A percentile compares a stretch with the other conserved stretches of the same genome.
Evolutionary conservation across 2,329 filamentous ascomycete species (phyloP).

Genomic region (Botrytis squamosa): DNA sequence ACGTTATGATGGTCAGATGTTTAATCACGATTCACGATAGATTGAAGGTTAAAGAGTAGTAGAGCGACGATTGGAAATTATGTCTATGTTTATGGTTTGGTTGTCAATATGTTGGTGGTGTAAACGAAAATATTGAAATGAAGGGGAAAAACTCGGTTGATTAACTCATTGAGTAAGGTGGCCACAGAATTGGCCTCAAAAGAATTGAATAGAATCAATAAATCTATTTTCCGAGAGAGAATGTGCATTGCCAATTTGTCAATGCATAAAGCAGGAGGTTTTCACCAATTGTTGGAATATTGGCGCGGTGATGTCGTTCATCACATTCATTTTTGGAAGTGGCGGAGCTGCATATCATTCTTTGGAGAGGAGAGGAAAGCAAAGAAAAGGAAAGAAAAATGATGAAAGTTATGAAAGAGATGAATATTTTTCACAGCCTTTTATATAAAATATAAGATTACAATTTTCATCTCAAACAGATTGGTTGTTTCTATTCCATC

Average conservation of each 20-base stretch:
- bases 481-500: neutral
- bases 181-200: neutral
- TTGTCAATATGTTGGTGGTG: neutral
- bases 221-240: neutral
- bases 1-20: neutral
- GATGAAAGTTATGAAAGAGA: neutral
- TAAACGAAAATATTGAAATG: neutral
- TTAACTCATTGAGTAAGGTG: neutral
- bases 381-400: neutral
- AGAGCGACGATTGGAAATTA: neutral
- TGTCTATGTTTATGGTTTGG: neutral
- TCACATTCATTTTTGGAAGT: neutral
- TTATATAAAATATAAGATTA: neutral
- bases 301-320: neutral
- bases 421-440: neutral
- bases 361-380: neutral
- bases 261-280: neutral
- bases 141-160: slow-evolving; percentile 1
- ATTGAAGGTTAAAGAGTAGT: neutral
- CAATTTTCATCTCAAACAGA: slow-evolving; percentile 1
- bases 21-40: neutral
- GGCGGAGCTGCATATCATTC: slow-evolving; percentile 7
- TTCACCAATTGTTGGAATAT: slow-evolving; percentile 1
- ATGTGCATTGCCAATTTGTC: neutral
- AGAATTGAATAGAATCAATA: neutral